Conservation (phyloP, 768 basidiomycete species). For the Boletellus emodensis region DNA sequence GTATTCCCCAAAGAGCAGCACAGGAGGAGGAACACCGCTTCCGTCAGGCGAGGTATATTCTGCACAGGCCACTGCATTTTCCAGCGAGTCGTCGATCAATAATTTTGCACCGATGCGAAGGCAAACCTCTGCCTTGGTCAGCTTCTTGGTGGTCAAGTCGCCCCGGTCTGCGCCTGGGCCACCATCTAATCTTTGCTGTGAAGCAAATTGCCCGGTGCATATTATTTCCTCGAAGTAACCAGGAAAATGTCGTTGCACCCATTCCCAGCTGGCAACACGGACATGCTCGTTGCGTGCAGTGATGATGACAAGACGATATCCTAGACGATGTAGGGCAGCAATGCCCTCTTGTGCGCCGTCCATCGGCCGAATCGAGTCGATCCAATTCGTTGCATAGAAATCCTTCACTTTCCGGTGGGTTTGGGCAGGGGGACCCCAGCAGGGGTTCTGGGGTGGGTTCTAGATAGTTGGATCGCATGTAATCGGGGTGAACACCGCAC, state of each 20-base stretch:
- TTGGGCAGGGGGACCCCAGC: constrained; percentile 59
- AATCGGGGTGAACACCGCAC: constrained; percentile 27
- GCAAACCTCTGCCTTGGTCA: constrained; percentile 74
- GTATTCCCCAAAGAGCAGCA: constrained; percentile 73
- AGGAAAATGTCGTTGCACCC: constrained; percentile 64
- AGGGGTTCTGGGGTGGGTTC: constrained; percentile 36
- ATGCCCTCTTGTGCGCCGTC: constrained; percentile 60
- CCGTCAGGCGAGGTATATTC: constrained; percentile 21
- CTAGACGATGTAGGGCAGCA: constrained; percentile 52
- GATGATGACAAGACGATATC: constrained; percentile 67
- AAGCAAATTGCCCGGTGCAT: constrained; percentile 71
- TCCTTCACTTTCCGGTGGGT: constrained; percentile 56
- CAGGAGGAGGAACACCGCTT: constrained; percentile 39
- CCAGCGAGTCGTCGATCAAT: constrained; percentile 77
- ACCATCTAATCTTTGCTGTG: constrained; percentile 34
- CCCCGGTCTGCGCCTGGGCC: constrained; percentile 15
- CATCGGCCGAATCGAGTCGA: constrained; percentile 48
- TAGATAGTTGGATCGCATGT: background rate
- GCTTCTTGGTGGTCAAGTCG: constrained; percentile 44
- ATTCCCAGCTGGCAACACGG: constrained; percentile 57
- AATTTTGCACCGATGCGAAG: constrained; percentile 56
- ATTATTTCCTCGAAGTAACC: constrained; percentile 59
- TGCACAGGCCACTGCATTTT: constrained; percentile 66
- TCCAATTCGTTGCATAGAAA: constrained; percentile 52
- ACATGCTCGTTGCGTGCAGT: constrained; percentile 63